Conservation (phyloP, 164 flowering plant genomes). For the Piper longum region DNA sequence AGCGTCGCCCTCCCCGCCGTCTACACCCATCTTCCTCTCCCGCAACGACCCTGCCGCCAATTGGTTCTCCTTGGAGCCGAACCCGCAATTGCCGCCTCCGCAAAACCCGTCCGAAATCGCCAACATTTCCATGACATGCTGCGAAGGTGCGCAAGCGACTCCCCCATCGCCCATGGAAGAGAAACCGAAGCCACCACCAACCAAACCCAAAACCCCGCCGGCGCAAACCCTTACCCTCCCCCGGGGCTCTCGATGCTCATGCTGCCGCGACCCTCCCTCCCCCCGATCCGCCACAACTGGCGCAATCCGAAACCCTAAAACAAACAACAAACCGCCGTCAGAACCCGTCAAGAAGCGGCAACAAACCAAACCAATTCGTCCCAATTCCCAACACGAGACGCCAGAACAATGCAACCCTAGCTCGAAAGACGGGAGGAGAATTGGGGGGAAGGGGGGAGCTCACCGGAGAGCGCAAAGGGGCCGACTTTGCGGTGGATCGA, state of each 20-base stretch:
- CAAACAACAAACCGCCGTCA: conserved; percentile 1
- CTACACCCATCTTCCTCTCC: conserved; percentile 37
- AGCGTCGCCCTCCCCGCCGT: conserved; percentile 10
- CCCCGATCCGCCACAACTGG: conserved; percentile 4
- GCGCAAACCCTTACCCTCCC: conserved; percentile 30
- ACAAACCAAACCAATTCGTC: conserved; percentile 15
- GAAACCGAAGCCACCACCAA: conserved; percentile 3
- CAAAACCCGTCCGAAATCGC: conserved; percentile 47
- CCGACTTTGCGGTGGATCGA: conserved; percentile 3
- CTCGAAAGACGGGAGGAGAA: not conserved
- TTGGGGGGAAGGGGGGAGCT: conserved; percentile 2
- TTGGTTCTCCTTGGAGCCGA: conserved; percentile 30
- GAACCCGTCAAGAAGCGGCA: not conserved
- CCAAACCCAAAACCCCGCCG: conserved; percentile 47
- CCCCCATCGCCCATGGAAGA: conserved; percentile 98
- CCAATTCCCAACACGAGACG: not conserved
- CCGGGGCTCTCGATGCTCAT: conserved; percentile 93
- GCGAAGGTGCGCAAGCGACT: conserved; percentile 86
- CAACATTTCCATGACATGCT: conserved; percentile 65
- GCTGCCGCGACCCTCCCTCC: conserved; percentile 20
- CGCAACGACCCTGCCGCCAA: conserved; percentile 12
- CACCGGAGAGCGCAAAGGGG: conserved; percentile 4
- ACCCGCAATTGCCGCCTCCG: conserved; percentile 23
- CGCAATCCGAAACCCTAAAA: conserved; percentile 22
- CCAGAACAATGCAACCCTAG: not conserved